Evolutionary conservation across 768 basidiomycete species (phyloP).

Genomic region (Collybiopsis confluens): DNA sequence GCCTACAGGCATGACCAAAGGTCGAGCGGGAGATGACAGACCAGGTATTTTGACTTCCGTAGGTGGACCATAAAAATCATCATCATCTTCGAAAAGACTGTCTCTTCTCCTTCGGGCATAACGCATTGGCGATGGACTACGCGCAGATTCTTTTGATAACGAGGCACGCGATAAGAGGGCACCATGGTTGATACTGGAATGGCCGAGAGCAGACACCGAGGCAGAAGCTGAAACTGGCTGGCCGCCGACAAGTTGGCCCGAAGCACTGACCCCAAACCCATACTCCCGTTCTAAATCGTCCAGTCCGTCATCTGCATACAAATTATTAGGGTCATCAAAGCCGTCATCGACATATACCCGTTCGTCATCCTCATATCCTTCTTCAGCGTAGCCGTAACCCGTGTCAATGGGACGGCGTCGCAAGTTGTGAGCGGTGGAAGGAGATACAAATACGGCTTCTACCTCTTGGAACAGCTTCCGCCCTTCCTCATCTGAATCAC

Average conservation of each 20-base stretch:
- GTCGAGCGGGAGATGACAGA: background rate
- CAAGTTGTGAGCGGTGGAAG: background rate
- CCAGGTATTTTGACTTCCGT: background rate
- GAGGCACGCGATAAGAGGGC: background rate
- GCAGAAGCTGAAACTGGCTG: background rate
- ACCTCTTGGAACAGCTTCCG: background rate
- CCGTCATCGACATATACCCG: constrained; percentile 9
- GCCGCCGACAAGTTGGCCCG: constrained; percentile 1
- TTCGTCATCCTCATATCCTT: constrained; percentile 8
- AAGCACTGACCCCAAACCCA: constrained; percentile 1
- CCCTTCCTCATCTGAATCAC: constrained; percentile 5
- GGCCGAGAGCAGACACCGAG: background rate
- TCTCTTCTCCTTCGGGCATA: constrained; percentile 6
- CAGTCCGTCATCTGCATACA: background rate
- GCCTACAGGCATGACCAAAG: background rate
- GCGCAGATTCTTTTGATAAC: background rate
- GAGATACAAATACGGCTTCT: background rate
- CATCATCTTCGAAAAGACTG: constrained; percentile 4
- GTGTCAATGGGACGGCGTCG: background rate
- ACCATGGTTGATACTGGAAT: background rate
- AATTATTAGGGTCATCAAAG: background rate
- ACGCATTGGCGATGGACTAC: constrained; percentile 3
- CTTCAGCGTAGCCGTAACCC: constrained; percentile 5
- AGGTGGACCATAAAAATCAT: background rate
- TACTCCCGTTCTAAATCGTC: constrained; percentile 2